Base-by-base conservation (phyloP, 73 alveolate species). In the Paraurostyla sp. region DNA sequence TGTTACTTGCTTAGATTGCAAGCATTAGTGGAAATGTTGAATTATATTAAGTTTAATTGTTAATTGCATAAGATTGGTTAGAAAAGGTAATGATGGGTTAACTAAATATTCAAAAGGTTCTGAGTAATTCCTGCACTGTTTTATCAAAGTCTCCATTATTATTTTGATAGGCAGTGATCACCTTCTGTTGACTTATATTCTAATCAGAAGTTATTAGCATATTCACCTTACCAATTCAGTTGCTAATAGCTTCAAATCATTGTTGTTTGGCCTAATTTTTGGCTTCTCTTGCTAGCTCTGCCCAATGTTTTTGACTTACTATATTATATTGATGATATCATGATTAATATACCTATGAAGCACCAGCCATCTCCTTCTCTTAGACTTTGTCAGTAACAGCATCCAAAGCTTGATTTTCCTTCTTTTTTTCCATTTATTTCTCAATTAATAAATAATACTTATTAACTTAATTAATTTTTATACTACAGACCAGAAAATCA, bases 1-100 rank as follows among this genome's bases (percentile, higher is more conserved):
- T 80, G 94, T 96, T n/a, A 76, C 90, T 57, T 96, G 99, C 81
- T 71, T 95, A 13, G 94, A 95, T 76, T 96, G 99, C 90, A 93
- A 92, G 48, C 48, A 85, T 48, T 27, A 76, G 33, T 95, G 97
- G 98, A 96, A 83, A 87, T 80, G 95, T 81, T 85, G 83, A 80
- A 25, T 43, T 35, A 15, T 35, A 83, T n/a, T 22, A 9, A 22
- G 2, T 18, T 69, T 69, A 9, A 56, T 45, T 18, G 18, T 45
- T 45, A n/a, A n/a, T 45, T 45, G 11, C 18, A 45, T 13, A 18
- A 45, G 57, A 45, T 54, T 20, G 30, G 23, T 54, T 54, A 54
- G 9, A 54, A 18, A 54, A 6, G 23, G 6, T 6, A 13, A 13
- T 54, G 23, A 20, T 54, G 23, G 23, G 69, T 54, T 35, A 54